Base-by-base conservation (phyloP, 2,329 filamentous ascomycete genomes). In the Falciphora oryzae region DNA sequence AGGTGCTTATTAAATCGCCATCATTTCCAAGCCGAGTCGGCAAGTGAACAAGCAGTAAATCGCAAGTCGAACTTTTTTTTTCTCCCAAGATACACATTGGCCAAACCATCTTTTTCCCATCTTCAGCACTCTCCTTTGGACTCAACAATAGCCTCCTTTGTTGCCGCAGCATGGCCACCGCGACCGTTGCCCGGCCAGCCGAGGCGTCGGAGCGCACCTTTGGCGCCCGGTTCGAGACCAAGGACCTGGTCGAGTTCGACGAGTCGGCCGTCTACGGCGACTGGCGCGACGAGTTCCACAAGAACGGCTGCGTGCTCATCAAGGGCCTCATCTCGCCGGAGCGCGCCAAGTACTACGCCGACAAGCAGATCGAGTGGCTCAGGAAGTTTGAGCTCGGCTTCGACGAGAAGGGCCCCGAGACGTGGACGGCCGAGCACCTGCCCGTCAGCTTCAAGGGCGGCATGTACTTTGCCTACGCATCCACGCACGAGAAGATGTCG, bases 231-330 rank as follows among this genome's bases (percentile, higher is more conserved):
- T 66, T 65, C 31, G 65, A 66, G 61, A 62, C 64, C 6, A 65
- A 65, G 11, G 65, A 66, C 60, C 65, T 66, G 18, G 64, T 66
- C 13, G 61, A 61, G 18, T 66, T 66, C 57, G 68, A 71, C 29
- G 57, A 65, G 6, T 67, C 62, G 68, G 65, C 72, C 69, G 59
- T 69, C 31, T 76, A 77, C 65, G 73, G 73, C 50, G 78, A 80
- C 68, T 80, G 77, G 78, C 74, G 78, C 5, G 78, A 79, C 62
- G 77, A 80, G n/a, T 76, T 81, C 64, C 72, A 76, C 67, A 70
- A 71, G 57, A 70, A 79, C 63, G 79, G 78, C 25, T 80, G 71
- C 65, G 75, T 74, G 2, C 67, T 81, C 14, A 72, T 81, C 66
- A 79, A 79, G 67, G 70, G 71, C 56, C 77, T 73, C 22, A 75